phyloP scores from a whole-genome alignment of 805 yeast species.

The Cyberlindnera euphorbiae region DNA sequence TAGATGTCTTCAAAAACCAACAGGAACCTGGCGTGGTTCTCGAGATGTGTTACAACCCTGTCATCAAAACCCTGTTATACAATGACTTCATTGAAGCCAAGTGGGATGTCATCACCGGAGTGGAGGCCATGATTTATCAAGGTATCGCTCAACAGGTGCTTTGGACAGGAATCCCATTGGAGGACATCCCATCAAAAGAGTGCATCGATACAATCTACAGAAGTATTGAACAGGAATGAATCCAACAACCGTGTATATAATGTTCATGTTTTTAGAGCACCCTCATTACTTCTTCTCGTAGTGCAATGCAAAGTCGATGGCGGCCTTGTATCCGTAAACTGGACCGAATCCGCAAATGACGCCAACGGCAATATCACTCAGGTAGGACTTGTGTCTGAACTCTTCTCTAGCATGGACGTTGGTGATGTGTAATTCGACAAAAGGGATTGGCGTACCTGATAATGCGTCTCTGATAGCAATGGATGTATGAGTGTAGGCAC shows the following conservation, averaged over 20 bases:
- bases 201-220: slow-evolving; percentile 13
- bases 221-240: slow-evolving; percentile 6
- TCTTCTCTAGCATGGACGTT: slow-evolving; percentile 48
- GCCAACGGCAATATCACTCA: slow-evolving; percentile 45
- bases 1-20: slow-evolving; percentile 19
- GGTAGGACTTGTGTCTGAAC: slow-evolving; percentile 45
- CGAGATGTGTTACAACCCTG: slow-evolving; percentile 26
- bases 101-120: slow-evolving; percentile 25
- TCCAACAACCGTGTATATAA: not conserved
- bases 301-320: slow-evolving; percentile 26
- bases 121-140: slow-evolving; percentile 26
- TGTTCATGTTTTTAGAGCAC: too few species aligned
- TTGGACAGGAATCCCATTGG: slow-evolving; percentile 23
- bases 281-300: slow-evolving; percentile 12
- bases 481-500: slow-evolving; percentile 49
- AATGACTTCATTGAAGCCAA: slow-evolving; percentile 12
- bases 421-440: slow-evolving; percentile 46
- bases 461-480: slow-evolving; percentile 48
- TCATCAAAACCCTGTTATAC: slow-evolving; percentile 18
- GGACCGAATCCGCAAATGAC: slow-evolving; percentile 31
- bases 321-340: slow-evolving; percentile 26
- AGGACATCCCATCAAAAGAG: slow-evolving; percentile 17
- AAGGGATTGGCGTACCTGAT: slow-evolving; percentile 44
- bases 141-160: slow-evolving; percentile 24
- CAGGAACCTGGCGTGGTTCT: slow-evolving; percentile 19